Percentiles rank a stretch among this genome's conserved stretches.
phyloP scores from a whole-genome alignment of 129 eudicot genomes.

The Apium graveolens region DNA sequence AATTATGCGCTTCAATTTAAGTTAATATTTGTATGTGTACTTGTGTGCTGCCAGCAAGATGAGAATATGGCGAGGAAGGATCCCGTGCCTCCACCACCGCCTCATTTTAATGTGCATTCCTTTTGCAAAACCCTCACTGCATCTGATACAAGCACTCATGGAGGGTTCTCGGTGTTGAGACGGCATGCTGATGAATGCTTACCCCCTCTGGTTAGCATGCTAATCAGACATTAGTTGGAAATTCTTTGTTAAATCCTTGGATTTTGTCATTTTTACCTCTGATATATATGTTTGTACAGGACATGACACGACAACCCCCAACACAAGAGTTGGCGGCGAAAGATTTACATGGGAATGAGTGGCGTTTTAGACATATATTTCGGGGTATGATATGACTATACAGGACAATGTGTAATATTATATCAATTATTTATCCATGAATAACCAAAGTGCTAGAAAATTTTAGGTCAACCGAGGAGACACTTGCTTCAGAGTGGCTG shows the following conservation, averaged over 20 bases:
- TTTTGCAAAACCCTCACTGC: not conserved
- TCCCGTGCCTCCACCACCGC: not conserved
- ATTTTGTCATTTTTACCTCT: not conserved
- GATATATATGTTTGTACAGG: constrained; percentile 15
- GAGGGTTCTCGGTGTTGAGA: not conserved
- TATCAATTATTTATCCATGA: not conserved
- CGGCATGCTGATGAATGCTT: not conserved
- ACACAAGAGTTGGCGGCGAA: constrained; percentile 89
- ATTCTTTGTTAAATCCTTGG: not conserved
- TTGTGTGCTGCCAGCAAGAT: constrained; percentile 14
- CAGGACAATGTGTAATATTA: not conserved
- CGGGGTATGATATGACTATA: constrained; percentile 44
- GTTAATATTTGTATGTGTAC: not conserved
- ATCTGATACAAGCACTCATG: not conserved
- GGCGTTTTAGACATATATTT: constrained; percentile 93
- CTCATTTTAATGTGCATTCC: not conserved
- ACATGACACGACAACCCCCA: constrained; percentile 88
- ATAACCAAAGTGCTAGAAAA: not conserved
- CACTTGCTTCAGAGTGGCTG: constrained; percentile 30
- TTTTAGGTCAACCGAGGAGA: not conserved
- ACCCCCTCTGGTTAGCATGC: constrained; percentile 5
- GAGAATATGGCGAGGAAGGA: not conserved
- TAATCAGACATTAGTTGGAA: not conserved
- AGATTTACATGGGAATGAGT: constrained; percentile 84
- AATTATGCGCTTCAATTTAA: not conserved